Conservation (phyloP, 352 stramenopile species). For the Globisporangium viniferum region DNA sequence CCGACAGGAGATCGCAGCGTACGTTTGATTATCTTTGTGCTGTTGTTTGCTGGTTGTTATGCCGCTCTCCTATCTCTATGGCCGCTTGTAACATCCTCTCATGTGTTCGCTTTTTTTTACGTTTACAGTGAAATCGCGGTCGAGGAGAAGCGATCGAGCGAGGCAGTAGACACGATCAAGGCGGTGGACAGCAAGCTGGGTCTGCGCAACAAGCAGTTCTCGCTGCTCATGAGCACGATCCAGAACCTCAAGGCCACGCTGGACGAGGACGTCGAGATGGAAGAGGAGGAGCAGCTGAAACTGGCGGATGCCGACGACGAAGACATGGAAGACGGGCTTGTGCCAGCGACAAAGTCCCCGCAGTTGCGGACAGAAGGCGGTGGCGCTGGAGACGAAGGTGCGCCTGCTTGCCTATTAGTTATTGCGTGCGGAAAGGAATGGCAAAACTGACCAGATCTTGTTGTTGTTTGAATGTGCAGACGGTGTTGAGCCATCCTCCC, state of each 20-base stretch:
- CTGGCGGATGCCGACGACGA: slow-evolving; percentile 50
- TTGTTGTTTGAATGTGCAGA: slow-evolving; percentile 10
- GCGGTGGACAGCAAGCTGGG: slow-evolving; percentile 61
- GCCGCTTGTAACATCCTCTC: not conserved
- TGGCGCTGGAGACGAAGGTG: slow-evolving; percentile 18
- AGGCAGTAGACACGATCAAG: slow-evolving; percentile 53
- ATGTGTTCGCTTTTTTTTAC: not conserved
- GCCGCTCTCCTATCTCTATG: not conserved
- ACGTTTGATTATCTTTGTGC: slow-evolving; percentile 14
- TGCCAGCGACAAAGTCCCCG: not conserved
- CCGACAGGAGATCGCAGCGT: slow-evolving; percentile 49
- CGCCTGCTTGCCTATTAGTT: not conserved
- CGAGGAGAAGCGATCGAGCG: slow-evolving; percentile 54
- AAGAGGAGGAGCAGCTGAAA: slow-evolving; percentile 45
- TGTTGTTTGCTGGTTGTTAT: not conserved
- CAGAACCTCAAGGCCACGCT: slow-evolving; percentile 81
- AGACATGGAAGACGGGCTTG: slow-evolving; percentile 58
- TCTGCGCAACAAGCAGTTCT: slow-evolving; percentile 75
- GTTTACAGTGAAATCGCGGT: slow-evolving; percentile 42
- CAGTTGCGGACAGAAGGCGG: slow-evolving; percentile 5
- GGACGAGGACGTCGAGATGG: slow-evolving; percentile 63
- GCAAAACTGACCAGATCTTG: not conserved
- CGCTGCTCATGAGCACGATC: slow-evolving; percentile 78
- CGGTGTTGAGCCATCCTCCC: slow-evolving; percentile 1
- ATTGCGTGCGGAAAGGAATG: not conserved